phyloP scores from a whole-genome alignment of 108 stramenopile genomes.

The Stephanodiscus minutulus region DNA sequence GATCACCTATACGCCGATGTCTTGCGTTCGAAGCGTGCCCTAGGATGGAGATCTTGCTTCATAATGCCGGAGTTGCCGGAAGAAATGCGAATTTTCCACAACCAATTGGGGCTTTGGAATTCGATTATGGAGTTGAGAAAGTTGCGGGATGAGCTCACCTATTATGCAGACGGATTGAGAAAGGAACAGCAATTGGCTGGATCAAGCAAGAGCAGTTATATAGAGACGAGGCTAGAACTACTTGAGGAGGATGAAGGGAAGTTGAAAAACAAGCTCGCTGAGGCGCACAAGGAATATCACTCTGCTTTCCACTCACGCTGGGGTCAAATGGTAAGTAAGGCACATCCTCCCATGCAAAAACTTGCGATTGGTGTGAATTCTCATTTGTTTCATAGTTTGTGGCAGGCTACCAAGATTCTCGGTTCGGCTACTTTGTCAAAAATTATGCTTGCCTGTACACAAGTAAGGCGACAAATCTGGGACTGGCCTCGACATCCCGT shows the following conservation, averaged over 20 bases:
- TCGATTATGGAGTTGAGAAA: conserved; percentile 63
- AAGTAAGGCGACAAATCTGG: conserved; percentile 88
- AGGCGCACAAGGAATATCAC: conserved; percentile 66
- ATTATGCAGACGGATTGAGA: conserved; percentile 52
- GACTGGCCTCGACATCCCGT: conserved; percentile 58
- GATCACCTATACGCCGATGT: conserved; percentile 97
- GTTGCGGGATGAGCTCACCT: conserved; percentile 67
- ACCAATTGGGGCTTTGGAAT: conserved; percentile 47
- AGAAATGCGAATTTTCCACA: conserved; percentile 75
- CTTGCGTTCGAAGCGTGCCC: conserved; percentile 88
- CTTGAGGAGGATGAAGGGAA: conserved; percentile 72
- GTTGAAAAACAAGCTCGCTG: conserved; percentile 63
- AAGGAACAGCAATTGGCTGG: conserved; percentile 34
- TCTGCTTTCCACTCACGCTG: conserved; percentile 78
- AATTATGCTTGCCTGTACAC: conserved; percentile 97
- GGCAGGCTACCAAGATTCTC: conserved; percentile 94
- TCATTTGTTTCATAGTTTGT: conserved; percentile 53
- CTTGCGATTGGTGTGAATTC: conserved; percentile 33
- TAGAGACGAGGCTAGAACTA: conserved; percentile 51
- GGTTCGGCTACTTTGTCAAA: conserved; percentile 91
- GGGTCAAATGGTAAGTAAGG: conserved; percentile 64
- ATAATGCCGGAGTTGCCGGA: conserved; percentile 89
- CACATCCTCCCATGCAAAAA: conserved; percentile 14
- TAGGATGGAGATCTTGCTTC: conserved; percentile 95
- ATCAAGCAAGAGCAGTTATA: conserved; percentile 14